These are phyloP conservation scores for Corinectria fuckeliana DNA, from an alignment of 2,329 filamentous ascomycete genomes.

Conservation along the genomic window DNA sequence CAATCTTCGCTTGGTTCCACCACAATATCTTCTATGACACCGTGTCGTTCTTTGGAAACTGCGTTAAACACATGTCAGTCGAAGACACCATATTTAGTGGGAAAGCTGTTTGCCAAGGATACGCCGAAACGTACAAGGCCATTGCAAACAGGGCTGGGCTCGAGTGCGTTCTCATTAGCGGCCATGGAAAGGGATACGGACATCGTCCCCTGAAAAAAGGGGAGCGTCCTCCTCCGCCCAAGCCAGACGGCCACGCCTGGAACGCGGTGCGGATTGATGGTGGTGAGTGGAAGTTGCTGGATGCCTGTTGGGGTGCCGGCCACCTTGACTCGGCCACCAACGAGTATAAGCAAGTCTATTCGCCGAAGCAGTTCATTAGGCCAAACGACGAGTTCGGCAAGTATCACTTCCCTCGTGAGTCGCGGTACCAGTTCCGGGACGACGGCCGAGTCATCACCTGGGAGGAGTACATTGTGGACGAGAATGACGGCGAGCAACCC, in stretches of 20 bases:
- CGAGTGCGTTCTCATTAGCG: slow-evolving; percentile 74
- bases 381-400: slow-evolving; percentile 82
- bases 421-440: slow-evolving; percentile 72
- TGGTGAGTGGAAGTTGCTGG: slow-evolving; percentile 89
- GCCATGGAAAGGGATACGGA: slow-evolving; percentile 88
- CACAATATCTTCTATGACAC: slow-evolving; percentile 91
- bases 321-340: slow-evolving; percentile 59
- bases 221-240: slow-evolving; percentile 67
- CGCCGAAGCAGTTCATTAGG: slow-evolving; percentile 63
- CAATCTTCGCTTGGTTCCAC: slow-evolving; percentile 94
- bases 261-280: slow-evolving; percentile 89
- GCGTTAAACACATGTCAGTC: slow-evolving; percentile 70
- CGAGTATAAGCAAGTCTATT: slow-evolving; percentile 73
- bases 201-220: slow-evolving; percentile 68
- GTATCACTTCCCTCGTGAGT: slow-evolving; percentile 78
- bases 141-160: slow-evolving; percentile 82
- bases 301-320: slow-evolving; percentile 93
- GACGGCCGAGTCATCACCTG: slow-evolving; percentile 74
- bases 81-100: slow-evolving; percentile 77
- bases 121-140: slow-evolving; percentile 80
- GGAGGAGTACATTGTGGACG: slow-evolving; percentile 81
- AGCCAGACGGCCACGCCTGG: slow-evolving; percentile 80
- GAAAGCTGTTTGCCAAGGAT: slow-evolving; percentile 89
- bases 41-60: slow-evolving; percentile 76
- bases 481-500: slow-evolving; percentile 56